Conservation (phyloP, 345 rosid species). For the Odontarrhena argentea region DNA sequence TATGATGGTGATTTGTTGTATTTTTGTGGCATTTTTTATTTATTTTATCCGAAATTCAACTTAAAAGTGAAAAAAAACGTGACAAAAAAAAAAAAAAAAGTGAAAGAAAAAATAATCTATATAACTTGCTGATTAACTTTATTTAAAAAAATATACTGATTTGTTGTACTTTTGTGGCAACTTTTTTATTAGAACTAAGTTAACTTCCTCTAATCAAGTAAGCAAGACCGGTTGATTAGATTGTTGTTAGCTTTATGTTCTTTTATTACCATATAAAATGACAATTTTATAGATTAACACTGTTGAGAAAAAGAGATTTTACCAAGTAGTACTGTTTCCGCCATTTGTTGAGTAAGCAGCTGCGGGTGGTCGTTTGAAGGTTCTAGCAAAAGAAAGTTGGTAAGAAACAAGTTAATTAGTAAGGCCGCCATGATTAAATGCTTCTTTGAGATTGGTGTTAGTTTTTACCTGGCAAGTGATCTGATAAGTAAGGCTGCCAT, state of each 20-base stretch:
- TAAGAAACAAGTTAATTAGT: not conserved
- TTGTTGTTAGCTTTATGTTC: not conserved
- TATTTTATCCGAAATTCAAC: not conserved
- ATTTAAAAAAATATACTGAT: no score
- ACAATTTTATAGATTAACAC: not conserved
- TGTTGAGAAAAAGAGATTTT: slow-evolving; percentile 8
- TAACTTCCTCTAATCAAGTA: not conserved
- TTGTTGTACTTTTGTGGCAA: no score
- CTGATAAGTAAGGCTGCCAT: no score
- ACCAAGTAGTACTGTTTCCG: slow-evolving; percentile 10
- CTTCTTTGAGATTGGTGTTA: no score
- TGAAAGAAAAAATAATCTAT: not conserved
- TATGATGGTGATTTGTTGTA: not conserved
- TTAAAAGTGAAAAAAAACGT: not conserved
- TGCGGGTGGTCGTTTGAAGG: slow-evolving; percentile 18
- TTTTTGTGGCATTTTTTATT: not conserved
- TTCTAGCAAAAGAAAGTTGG: slow-evolving; percentile 21
- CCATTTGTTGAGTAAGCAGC: slow-evolving; percentile 30
- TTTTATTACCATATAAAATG: not conserved
- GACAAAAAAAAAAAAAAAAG: no score
- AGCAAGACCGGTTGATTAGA: not conserved
- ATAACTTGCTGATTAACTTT: no score
- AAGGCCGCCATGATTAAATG: no score
- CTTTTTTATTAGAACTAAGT: not conserved
- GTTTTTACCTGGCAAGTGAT: no score